These are phyloP conservation scores for Colletotrichum coccodes DNA, from an alignment of 2,329 filamentous ascomycete species.

Conservation along the genomic window DNA sequence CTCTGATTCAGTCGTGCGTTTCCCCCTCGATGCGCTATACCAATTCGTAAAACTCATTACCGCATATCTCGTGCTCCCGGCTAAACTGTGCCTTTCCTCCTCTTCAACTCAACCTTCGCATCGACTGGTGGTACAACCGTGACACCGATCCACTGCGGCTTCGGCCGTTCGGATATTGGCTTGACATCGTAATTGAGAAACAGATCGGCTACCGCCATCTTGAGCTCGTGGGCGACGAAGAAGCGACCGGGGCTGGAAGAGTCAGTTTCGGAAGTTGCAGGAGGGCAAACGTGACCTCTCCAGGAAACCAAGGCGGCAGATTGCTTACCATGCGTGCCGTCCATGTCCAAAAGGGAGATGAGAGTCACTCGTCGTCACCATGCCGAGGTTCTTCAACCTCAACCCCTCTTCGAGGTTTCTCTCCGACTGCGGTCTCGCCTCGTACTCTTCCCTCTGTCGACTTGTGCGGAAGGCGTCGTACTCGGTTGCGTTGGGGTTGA, in stretches of 20 bases:
- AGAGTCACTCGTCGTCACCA: constrained; percentile 62
- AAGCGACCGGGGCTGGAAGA: constrained; percentile 60
- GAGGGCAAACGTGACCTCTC: no score
- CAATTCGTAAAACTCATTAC: neutral
- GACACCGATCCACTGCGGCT: constrained; percentile 55
- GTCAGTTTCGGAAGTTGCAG: neutral
- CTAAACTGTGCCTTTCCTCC: constrained; percentile 33
- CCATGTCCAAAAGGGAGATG: constrained; percentile 68
- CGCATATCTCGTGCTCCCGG: no score
- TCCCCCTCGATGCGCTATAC: neutral
- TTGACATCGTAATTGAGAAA: constrained; percentile 64
- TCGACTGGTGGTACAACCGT: constrained; percentile 50
- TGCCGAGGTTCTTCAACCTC: constrained; percentile 53
- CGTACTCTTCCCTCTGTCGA: constrained; percentile 50
- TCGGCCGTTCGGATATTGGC: constrained; percentile 48
- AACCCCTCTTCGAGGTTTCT: constrained; percentile 44
- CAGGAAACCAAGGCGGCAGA: constrained; percentile 18
- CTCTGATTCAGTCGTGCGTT: neutral
- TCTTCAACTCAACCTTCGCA: constrained; percentile 43
- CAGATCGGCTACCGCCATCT: constrained; percentile 62
- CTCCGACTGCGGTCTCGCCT: constrained; percentile 39
- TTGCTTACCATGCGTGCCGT: constrained; percentile 57
- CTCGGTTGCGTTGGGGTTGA: constrained; percentile 51
- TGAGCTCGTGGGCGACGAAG: constrained; percentile 65
- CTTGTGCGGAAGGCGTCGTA: constrained; percentile 64